These are phyloP conservation scores for Entophlyctis helioformis DNA, from an alignment of 192 early-diverging fungal species.

Conservation along the genomic window DNA sequence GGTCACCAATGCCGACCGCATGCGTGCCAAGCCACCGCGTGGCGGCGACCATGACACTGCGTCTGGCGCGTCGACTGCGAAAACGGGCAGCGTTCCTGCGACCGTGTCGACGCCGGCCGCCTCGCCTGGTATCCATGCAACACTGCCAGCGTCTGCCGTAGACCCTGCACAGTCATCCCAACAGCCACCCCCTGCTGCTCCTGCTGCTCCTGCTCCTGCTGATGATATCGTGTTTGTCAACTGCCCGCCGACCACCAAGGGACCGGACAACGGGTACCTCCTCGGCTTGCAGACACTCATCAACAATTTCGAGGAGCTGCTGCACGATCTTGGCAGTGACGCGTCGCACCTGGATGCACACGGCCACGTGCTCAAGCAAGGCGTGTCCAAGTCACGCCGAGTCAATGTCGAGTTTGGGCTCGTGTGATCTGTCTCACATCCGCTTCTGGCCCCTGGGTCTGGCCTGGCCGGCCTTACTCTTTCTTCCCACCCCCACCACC, in stretches of 20 bases:
- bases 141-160: conserved; percentile 6
- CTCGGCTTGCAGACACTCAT: conserved; percentile 64
- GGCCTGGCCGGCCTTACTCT: too few relatives aligned
- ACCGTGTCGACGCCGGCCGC: conserved; percentile 7
- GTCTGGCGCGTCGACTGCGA: too few relatives aligned
- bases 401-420: not conserved
- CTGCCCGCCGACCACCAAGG: conserved; percentile 50
- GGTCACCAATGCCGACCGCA: conserved; percentile 44
- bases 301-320: conserved; percentile 56
- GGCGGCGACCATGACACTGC: too few relatives aligned
- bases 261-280: conserved; percentile 74
- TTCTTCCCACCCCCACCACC: too few relatives aligned
- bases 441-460: too few relatives aligned
- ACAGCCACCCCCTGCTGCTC: conserved; percentile 3
- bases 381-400: not conserved
- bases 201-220: not conserved
- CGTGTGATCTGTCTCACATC: too few relatives aligned
- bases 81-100: too few relatives aligned
- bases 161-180: conserved; percentile 17
- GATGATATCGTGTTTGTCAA: conserved; percentile 17
- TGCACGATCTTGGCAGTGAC: conserved; percentile 16
- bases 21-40: too few relatives aligned
- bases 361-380: conserved; percentile 3
- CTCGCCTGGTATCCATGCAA: not conserved
- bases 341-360: not conserved